Evolutionary conservation across 768 basidiomycete species (phyloP).

Genomic region (Rhodotorula paludigena): DNA sequence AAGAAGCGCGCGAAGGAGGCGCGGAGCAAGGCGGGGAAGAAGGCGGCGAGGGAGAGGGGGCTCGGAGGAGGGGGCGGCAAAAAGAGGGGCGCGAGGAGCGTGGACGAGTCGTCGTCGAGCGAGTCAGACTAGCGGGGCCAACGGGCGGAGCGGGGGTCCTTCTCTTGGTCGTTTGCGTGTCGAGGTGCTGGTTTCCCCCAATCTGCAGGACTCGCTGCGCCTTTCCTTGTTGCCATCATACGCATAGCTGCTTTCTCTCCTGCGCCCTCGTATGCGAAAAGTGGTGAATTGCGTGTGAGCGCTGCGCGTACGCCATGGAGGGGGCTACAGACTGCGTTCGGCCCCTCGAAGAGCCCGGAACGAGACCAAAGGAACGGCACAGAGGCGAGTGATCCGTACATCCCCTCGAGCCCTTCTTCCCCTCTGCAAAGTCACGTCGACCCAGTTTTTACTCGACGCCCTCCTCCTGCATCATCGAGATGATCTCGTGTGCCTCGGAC

Average conservation of each 20-base stretch:
- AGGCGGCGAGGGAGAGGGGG: background rate
- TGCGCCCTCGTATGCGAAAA: no score
- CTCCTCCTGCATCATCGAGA: conserved; percentile 16
- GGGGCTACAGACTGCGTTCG: no score
- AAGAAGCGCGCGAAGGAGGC: background rate
- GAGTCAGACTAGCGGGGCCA: background rate
- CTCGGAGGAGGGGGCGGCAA: no score
- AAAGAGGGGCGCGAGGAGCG: background rate
- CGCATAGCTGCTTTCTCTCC: no score
- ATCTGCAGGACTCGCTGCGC: no score
- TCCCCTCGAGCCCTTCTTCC: background rate
- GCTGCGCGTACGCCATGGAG: no score
- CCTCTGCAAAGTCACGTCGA: background rate
- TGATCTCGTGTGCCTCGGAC: conserved; percentile 30
- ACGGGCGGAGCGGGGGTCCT: no score
- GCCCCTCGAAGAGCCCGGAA: no score
- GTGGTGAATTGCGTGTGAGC: no score
- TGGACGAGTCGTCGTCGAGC: background rate
- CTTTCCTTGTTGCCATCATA: no score
- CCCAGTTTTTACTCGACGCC: background rate
- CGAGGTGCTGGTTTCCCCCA: no score
- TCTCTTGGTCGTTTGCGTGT: background rate
- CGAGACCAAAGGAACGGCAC: no score
- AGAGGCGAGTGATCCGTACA: background rate
- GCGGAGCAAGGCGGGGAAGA: background rate